These are phyloP conservation scores for Suillus variegatus DNA, from an alignment of 768 basidiomycete species.

Conservation along the genomic window DNA sequence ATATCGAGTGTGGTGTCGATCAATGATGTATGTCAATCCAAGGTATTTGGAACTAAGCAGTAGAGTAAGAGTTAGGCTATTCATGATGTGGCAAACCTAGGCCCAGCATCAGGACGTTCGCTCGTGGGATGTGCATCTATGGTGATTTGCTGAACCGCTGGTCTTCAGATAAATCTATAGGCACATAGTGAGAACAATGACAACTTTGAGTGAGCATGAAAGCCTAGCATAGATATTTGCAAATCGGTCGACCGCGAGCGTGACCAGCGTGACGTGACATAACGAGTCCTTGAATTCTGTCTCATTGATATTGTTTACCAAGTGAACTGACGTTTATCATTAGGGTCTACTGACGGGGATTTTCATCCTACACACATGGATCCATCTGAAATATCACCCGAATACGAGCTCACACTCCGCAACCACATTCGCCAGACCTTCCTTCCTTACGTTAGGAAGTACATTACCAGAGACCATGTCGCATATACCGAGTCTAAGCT, in stretches of 20 bases:
- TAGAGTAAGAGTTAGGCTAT: neutral
- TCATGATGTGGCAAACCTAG: neutral
- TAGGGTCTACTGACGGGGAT: constrained; percentile 12
- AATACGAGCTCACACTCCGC: constrained; percentile 27
- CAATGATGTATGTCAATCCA: neutral
- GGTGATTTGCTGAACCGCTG: neutral
- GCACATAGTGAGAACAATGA: neutral
- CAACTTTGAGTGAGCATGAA: neutral
- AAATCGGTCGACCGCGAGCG: neutral
- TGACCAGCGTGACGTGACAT: neutral
- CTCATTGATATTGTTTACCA: too few species aligned
- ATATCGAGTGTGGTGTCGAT: neutral
- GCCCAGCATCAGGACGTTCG: neutral
- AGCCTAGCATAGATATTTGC: neutral
- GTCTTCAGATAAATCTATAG: neutral
- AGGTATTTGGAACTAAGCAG: neutral
- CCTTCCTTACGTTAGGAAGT: constrained; percentile 50
- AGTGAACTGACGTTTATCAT: neutral
- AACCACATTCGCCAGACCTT: constrained; percentile 57
- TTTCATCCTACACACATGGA: constrained; percentile 35
- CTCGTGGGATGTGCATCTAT: neutral
- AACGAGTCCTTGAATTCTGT: too few species aligned
- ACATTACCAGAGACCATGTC: constrained; percentile 58
- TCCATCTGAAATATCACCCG: neutral
- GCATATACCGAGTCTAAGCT: constrained; percentile 52